Base-by-base conservation (phyloP, 1,139 yeast genomes). In the Blastobotrys ciferrii region DNA sequence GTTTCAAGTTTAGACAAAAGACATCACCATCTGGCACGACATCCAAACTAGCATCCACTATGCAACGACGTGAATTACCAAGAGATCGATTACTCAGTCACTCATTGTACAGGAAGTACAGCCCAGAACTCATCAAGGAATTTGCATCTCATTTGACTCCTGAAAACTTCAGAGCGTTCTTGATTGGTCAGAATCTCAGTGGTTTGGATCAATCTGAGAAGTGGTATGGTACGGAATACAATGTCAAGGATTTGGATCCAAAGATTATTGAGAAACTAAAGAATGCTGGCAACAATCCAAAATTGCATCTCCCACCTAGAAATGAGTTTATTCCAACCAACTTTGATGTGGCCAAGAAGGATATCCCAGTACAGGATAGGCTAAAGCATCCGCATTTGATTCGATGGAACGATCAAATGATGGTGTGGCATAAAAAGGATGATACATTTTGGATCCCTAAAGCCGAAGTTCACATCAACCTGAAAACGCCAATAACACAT, bases 201-300 rank as follows among this genome's bases (percentile, higher is more conserved):
- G 70, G 66, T 2, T 69, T 77, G 30, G 68, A 72, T 44, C 54
- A 68, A 17, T 72, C 60, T 13, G 98, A 92, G 65, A 74, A 79
- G 59, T 91, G 96, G 96, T 92, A 92, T 62, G 96, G 95, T 3
- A 88, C 98, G 0, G 84, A 85, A 56, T 87, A 88, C 62, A 69
- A 77, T 2, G 67, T 76, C 40, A 73, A 70, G 15, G 69, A 72
- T 13, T 64, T 87, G 19, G 70, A 79, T 1, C 37, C 56, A 0
- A 68, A 67, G 0, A 67, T 84, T 9, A 28, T 71, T 17, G 45
- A 65, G 1, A 58, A 63, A 38, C 59, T 84, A 17, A 58, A 68
- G 25, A 58, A 59, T 6, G 59, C 57, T 11, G 65, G 59, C 2
- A 60, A 67, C 2, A 61, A 68, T 4, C 51, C 68, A 3, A 75